phyloP scores from a whole-genome alignment of 305 asterid species.

The Rubia peregrina region DNA sequence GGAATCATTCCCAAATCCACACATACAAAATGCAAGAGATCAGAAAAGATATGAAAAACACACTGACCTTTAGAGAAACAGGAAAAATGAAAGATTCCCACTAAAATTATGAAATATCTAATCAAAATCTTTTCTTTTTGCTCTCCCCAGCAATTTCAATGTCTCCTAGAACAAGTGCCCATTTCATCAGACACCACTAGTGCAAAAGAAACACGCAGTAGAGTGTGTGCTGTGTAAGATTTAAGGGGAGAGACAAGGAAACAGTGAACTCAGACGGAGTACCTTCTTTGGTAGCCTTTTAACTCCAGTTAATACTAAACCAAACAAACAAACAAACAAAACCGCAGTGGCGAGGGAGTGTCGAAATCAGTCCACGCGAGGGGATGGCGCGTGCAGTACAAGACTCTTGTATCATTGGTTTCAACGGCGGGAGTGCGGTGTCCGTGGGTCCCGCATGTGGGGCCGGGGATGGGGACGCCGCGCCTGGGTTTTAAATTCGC shows the following conservation, averaged over 20 bases:
- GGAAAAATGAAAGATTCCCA: conserved; percentile 40
- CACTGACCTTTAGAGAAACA: conserved; percentile 37
- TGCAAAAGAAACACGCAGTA: neutral
- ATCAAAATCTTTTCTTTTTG: conserved; percentile 31
- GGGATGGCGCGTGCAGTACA: neutral
- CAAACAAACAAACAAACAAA: neutral
- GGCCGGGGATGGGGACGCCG: neutral
- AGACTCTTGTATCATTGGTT: neutral
- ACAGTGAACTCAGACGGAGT: conserved; percentile 7
- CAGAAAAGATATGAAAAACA: conserved; percentile 16
- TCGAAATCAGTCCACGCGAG: neutral
- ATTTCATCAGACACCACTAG: conserved; percentile 3
- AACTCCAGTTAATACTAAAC: conserved; percentile 14
- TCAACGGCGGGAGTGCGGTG: neutral
- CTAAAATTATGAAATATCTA: conserved; percentile 27
- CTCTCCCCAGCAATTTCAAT: conserved; percentile 21
- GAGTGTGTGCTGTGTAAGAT: neutral
- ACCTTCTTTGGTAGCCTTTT: neutral
- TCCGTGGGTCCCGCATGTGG: neutral
- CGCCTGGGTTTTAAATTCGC: too few relatives aligned
- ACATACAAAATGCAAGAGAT: conserved; percentile 5
- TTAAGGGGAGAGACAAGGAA: neutral
- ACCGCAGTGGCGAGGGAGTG: neutral
- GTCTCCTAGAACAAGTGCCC: conserved; percentile 24
- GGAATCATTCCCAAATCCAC: conserved; percentile 1